These are phyloP conservation scores for Cladosporium sp. DNA, from an alignment of 2,329 filamentous ascomycete genomes.

Conservation along the genomic window DNA sequence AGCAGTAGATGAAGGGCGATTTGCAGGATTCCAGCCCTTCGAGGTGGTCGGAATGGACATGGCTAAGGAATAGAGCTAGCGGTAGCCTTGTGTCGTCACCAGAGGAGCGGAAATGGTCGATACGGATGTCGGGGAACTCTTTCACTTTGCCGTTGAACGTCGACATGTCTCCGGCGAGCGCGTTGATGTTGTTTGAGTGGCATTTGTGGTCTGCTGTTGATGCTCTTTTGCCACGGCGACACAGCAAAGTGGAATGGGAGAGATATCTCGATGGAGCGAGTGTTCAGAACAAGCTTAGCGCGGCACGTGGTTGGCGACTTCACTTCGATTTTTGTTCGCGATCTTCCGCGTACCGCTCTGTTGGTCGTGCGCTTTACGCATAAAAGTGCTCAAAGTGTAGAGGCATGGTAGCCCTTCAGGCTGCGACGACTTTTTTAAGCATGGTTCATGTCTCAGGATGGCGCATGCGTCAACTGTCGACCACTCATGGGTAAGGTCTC, in stretches of 20 bases:
- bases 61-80: constrained; percentile 83
- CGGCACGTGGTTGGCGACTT: not conserved
- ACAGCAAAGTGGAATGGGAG: not conserved
- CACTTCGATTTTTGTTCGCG: not conserved
- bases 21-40: constrained; percentile 73
- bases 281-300: not conserved
- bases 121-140: constrained; percentile 78
- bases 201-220: not conserved
- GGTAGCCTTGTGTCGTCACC: constrained; percentile 52
- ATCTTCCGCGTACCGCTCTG: not conserved
- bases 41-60: constrained; percentile 90
- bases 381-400: too few species aligned
- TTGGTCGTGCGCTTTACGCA: not conserved
- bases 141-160: constrained; percentile 71
- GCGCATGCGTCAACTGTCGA: not conserved
- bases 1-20: constrained; percentile 88
- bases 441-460: not conserved
- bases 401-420: too few species aligned
- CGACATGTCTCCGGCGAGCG: constrained; percentile 57
- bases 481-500: too few species aligned
- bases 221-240: not conserved
- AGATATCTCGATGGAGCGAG: too few species aligned
- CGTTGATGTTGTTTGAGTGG: constrained; percentile 10
- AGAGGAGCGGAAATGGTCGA: constrained; percentile 76
- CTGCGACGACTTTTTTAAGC: too few species aligned